phyloP scores from a whole-genome alignment of 306 rosid species.

The Prunus davidiana region DNA sequence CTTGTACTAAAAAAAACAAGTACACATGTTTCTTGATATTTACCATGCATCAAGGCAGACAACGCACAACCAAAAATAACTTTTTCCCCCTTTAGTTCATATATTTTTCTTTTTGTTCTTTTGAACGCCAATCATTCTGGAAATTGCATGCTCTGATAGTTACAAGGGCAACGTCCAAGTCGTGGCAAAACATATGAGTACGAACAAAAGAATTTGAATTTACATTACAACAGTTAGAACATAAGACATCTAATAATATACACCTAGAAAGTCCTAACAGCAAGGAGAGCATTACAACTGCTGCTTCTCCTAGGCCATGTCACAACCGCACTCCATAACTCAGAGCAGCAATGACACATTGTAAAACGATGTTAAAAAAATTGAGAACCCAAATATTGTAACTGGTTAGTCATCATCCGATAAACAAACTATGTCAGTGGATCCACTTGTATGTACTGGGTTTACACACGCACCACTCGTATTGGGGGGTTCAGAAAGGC shows the following conservation, averaged over 20 bases:
- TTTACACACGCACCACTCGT: constrained; percentile 20
- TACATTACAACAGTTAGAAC: constrained; percentile 8
- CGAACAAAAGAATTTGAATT: not conserved
- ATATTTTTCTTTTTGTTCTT: not conserved
- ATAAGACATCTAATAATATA: not conserved
- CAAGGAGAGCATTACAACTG: not conserved
- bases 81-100: too few species aligned
- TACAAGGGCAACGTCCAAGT: not conserved
- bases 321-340: not conserved
- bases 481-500: constrained; percentile 21
- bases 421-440: constrained; percentile 57
- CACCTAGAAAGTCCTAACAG: not conserved
- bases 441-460: constrained; percentile 24
- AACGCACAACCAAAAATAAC: too few species aligned
- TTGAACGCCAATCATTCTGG: not conserved
- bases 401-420: constrained; percentile 74
- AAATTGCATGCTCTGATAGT: not conserved
- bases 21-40: too few species aligned
- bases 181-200: not conserved
- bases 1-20: too few species aligned
- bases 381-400: not conserved
- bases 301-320: constrained; percentile 10
- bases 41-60: too few species aligned
- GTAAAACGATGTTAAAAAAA: not conserved
- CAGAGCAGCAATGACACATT: not conserved